Evolutionary conservation across 768 basidiomycete genomes (phyloP).

Genomic region (Podaxis carcinomalis): DNA sequence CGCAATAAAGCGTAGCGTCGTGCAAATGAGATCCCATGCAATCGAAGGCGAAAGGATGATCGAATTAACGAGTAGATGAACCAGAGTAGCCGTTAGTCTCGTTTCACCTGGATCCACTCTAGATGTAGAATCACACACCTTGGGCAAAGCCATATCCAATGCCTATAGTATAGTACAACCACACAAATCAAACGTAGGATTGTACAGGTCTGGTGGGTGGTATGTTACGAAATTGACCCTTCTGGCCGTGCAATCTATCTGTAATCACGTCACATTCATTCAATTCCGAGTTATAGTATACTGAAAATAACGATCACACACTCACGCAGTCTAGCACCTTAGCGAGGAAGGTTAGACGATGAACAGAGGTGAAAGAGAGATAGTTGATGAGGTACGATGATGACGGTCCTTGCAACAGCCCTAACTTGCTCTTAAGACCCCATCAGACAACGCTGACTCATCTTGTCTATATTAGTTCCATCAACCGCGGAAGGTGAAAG

Average conservation of each 20-base stretch:
- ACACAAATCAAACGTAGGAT: neutral
- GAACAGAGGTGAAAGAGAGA: neutral
- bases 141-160: constrained; percentile 10
- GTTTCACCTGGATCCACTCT: neutral
- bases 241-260: neutral
- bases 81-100: constrained; percentile 1
- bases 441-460: constrained; percentile 11
- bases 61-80: neutral
- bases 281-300: neutral
- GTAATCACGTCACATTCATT: neutral
- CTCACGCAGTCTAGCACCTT: neutral
- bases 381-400: neutral
- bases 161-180: neutral
- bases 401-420: neutral
- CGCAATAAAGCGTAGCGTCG: neutral
- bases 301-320: neutral
- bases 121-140: neutral
- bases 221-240: neutral
- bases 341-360: neutral
- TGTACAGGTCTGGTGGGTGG: neutral
- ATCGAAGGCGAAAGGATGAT: neutral
- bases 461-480: constrained; percentile 9
- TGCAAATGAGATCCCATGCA: neutral
- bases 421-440: neutral
- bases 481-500: neutral